A percentile compares a stretch with the other conserved stretches of the same genome.
phyloP scores from a whole-genome alignment of 2,329 filamentous ascomycete genomes.

The Colletotrichum gloeosporioides region DNA sequence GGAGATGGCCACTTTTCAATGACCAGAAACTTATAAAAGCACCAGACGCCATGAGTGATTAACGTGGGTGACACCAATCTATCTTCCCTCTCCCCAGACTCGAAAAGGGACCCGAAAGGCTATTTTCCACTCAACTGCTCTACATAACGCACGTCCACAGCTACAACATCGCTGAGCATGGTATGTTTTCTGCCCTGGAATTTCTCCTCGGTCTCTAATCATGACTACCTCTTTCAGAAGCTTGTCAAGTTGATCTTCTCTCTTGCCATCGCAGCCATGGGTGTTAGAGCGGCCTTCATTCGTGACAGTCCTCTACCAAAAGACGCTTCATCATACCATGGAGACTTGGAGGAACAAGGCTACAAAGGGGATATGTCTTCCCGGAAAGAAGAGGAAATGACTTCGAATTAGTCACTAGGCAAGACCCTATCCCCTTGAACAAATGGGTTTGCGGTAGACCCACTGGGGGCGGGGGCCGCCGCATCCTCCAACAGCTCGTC shows the following conservation, averaged over 20 bases:
- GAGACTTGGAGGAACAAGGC: neutral
- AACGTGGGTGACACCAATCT: neutral
- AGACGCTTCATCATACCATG: neutral
- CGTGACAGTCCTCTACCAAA: neutral
- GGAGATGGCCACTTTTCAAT: neutral
- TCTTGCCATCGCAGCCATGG: neutral
- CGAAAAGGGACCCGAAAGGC: neutral
- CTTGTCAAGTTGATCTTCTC: neutral
- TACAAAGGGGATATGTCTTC: neutral
- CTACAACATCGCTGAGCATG: neutral
- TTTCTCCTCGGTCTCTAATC: neutral
- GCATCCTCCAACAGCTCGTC: neutral
- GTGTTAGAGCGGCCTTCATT: neutral
- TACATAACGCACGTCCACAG: neutral
- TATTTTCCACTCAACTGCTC: neutral
- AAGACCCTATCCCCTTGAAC: neutral
- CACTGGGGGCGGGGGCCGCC: neutral
- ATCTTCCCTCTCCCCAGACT: neutral
- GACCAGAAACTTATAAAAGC: neutral
- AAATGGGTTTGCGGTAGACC: neutral
- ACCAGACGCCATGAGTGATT: neutral
- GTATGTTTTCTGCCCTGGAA: neutral
- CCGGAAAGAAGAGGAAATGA: neutral
- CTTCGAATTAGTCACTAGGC: neutral
- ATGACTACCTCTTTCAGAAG: rapidly evolving